These are phyloP conservation scores for Sphagnum fallax DNA, from an alignment of 228 moss, liverwort and hornwort species.

Conservation along the genomic window DNA sequence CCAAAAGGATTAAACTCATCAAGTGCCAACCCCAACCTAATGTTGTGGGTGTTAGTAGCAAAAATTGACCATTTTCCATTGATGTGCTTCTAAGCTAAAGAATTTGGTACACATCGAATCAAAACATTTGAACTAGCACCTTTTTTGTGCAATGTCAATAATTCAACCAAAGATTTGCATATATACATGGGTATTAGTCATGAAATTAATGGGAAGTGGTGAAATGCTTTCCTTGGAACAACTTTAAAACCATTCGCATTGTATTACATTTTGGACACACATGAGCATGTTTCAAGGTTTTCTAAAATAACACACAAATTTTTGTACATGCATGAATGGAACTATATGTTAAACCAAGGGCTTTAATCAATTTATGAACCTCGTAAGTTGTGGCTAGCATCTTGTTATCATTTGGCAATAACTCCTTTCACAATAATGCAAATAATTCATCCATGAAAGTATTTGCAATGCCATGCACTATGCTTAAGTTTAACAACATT, in stretches of 20 bases:
- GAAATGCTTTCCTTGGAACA: background rate
- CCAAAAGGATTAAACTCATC: constrained; percentile 7
- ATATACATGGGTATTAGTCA: background rate
- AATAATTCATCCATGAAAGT: constrained; percentile 1
- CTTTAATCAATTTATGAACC: too few species aligned
- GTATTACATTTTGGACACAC: background rate
- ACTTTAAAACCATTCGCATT: background rate
- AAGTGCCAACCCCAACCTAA: constrained; percentile 3
- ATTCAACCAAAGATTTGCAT: background rate
- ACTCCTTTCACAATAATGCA: background rate
- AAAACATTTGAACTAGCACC: constrained; percentile 1
- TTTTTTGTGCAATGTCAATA: background rate
- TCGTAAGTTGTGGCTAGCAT: background rate
- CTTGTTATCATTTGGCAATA: background rate
- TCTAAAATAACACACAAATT: background rate
- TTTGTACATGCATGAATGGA: too few species aligned
- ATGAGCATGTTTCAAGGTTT: background rate
- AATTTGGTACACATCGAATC: constrained; percentile 1
- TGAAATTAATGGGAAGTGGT: background rate
- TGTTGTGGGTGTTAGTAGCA: constrained; percentile 1
- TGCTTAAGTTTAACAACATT: background rate
- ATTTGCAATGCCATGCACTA: background rate
- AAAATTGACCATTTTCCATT: constrained; percentile 4
- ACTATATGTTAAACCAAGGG: too few species aligned
- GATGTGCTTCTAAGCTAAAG: constrained; percentile 5